Evolutionary conservation across 306 rosid genomes (phyloP).

Genomic region (Dryas alaskensis): DNA sequence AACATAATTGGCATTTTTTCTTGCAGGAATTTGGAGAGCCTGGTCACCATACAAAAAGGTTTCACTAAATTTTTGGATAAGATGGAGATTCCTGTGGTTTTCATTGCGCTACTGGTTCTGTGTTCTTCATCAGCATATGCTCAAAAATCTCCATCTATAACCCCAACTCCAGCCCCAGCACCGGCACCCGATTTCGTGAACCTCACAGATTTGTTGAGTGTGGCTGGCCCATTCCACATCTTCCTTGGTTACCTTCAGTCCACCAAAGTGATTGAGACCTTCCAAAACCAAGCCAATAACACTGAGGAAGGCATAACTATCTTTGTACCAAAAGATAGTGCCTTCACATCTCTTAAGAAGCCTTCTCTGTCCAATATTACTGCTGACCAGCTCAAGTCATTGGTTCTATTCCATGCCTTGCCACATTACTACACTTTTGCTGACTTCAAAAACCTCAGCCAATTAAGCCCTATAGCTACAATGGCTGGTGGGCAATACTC

Average conservation of each 20-base stretch:
- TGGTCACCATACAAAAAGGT: slow-evolving; percentile 19
- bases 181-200: slow-evolving; percentile 69
- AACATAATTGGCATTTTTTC: slow-evolving; percentile 7
- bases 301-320: slow-evolving; percentile 86
- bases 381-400: slow-evolving; percentile 57
- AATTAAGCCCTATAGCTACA: slow-evolving; percentile 54
- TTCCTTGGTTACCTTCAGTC: slow-evolving; percentile 69
- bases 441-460: slow-evolving; percentile 70
- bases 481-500: slow-evolving; percentile 75
- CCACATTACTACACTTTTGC: slow-evolving; percentile 76
- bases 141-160: slow-evolving; percentile 50
- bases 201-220: slow-evolving; percentile 66
- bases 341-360: slow-evolving; percentile 58
- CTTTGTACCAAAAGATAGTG: slow-evolving; percentile 73
- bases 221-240: slow-evolving; percentile 89
- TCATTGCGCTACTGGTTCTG: slow-evolving; percentile 46
- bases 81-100: slow-evolving; percentile 53
- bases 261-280: slow-evolving; percentile 78
- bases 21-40: slow-evolving; percentile 72
- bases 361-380: slow-evolving; percentile 73
- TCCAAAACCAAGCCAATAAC: slow-evolving; percentile 92
- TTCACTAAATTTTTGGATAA: slow-evolving; percentile 3
- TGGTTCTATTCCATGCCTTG: slow-evolving; percentile 78
- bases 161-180: slow-evolving; percentile 88
- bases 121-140: slow-evolving; percentile 55